Base-by-base conservation (phyloP, 345 rosid genomes). In the Ceriops zippeliana region DNA sequence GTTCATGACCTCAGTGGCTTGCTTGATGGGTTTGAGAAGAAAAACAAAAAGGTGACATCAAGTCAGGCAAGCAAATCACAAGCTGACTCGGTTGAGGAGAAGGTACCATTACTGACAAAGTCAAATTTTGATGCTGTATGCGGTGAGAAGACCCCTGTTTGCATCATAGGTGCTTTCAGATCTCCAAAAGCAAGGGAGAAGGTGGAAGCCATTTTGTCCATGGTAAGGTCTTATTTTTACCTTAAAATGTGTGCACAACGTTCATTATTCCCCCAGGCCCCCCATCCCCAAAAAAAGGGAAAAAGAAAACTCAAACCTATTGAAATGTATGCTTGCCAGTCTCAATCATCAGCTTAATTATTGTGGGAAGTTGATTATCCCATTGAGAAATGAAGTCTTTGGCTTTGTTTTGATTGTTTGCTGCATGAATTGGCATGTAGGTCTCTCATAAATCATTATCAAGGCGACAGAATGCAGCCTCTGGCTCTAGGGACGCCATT, bases 101-200 rank as follows among this genome's bases (percentile, higher is more conserved):
- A 60, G 69, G 70, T 90, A 37, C 89, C 86, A 63, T 70, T 87
- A 65, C 77, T 95, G 76, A 80, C 77, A 3, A 54, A 56, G 15
- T 52, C 77, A 11, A 95, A 90, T 80, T 83, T 83, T 38, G 89
- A 87, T 26, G 61, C 83, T 65, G 7, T 89, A 13, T 93, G 99
- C 53, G 93, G 89, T 22, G 93, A 84, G 65, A 78, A 42, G 63
- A 79, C 67, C 73, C 96, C 96, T 70, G 88, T 91, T 67, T 95
- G 99, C 76, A 73, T 90, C 21, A 83, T 95, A 0, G 96, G 97
- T 74, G 87, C 80, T 63, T 90, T 89, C 87, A 84, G 83, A 86
- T 86, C 96, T 37, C 66, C 81, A 21, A 76, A 65, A 72, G 83
- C 82, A 52, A 88, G 80, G 86, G 89, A 84, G 58, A 84, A 82